A percentile compares a stretch with the other conserved stretches of the same genome.
phyloP scores from a whole-genome alignment of 2,329 filamentous ascomycete genomes.

The Ceratocystis ficicola region DNA sequence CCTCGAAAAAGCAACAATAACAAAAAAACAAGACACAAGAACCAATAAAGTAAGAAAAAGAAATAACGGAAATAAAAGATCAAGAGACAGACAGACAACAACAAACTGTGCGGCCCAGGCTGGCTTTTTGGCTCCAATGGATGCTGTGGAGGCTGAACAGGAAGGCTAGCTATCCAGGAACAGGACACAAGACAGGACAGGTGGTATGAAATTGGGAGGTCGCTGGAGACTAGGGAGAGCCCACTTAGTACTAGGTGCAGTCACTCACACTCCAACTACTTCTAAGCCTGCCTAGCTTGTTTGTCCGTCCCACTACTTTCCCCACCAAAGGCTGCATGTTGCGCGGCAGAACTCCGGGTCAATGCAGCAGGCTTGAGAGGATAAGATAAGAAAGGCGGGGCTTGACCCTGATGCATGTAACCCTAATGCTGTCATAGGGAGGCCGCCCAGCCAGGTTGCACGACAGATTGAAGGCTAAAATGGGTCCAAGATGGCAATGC shows the following conservation, averaged over 20 bases:
- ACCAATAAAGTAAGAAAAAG: neutral
- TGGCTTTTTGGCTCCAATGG: neutral
- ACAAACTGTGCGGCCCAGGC: neutral
- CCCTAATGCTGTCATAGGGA: neutral
- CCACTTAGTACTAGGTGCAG: neutral
- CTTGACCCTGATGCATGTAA: neutral
- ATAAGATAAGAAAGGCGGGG: neutral
- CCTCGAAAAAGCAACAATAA: neutral
- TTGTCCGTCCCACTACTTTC: slow-evolving; percentile 1
- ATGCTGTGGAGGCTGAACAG: neutral
- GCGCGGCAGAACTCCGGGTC: neutral
- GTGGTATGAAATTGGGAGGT: slow-evolving; percentile 13
- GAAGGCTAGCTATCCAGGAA: neutral
- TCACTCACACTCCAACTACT: neutral
- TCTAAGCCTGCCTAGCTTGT: neutral
- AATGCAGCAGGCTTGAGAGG: neutral
- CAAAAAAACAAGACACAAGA: neutral
- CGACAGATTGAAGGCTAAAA: neutral
- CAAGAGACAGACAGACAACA: neutral
- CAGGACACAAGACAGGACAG: slow-evolving; percentile 11
- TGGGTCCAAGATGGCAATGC: neutral
- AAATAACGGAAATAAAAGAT: neutral
- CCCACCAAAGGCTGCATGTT: neutral
- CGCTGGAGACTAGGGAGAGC: neutral
- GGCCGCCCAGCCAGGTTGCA: neutral